Evolutionary conservation across 2,329 filamentous ascomycete genomes (phyloP), one percentile per base, ranked within the genome.

Genomic region (Epichloe brachyelytri): DNA sequence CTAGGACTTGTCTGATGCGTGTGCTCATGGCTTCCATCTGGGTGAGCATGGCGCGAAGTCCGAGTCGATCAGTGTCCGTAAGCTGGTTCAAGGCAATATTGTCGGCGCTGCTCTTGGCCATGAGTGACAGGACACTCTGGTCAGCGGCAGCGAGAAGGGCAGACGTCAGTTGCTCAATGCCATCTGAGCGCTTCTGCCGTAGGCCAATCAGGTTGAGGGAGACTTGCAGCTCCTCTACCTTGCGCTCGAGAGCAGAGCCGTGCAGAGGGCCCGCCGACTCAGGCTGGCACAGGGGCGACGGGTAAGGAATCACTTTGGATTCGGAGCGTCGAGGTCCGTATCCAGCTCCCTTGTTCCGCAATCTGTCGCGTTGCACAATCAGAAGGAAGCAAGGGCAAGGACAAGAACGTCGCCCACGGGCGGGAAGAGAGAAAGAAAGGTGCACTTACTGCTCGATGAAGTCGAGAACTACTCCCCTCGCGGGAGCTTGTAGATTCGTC

Each of bases 381-480:
- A 59, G 58, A n/a, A n/a, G 26, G n/a, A 22, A 4, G 20, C 12
- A 19, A 26, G n/a, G n/a, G 14, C 15, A 39, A 46, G 15, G 10
- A 15, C 33, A 19, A 10, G 11, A 43, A n/a, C 2, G n/a, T 11
- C 6, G 12, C 10, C 37, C n/a, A 36, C 19, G 19, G 14, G 14
- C 12, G n/a, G n/a, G 39, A 20, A 17, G 26, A 19, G 20, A 30
- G 1, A 11, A 30, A 11, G 26, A 8, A 30, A 30, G 22, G 3
- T 15, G 14, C 22, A 70, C 77, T 66, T 65, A 81, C 78, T 75
- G 72, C 53, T 78, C 71, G 46, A 95, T 80, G 64, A 95, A 89
- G 62, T 88, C 82, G 12, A 82, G 72, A 59, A 85, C 77, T 57
- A 89, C 73, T 37, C 82, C 81, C 59, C 73, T 73, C 54, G 80